phyloP scores from a whole-genome alignment of 768 basidiomycete species.

The Boletus barrowsii region DNA sequence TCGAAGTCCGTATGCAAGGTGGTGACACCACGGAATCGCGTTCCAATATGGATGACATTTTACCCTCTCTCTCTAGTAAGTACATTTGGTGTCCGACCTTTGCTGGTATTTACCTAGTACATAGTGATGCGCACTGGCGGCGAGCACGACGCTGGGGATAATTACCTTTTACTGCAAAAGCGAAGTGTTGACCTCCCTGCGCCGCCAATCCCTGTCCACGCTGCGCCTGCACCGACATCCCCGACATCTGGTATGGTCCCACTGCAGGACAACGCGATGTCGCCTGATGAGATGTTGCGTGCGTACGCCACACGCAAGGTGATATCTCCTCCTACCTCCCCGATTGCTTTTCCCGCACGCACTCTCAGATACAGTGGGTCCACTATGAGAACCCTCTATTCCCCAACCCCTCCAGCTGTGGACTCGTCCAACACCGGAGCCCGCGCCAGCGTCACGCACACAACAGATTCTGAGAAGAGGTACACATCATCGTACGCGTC shows the following conservation, averaged over 20 bases:
- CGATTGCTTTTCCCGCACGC: constrained; percentile 31
- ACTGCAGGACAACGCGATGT: constrained; percentile 42
- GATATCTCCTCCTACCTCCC: constrained; percentile 31
- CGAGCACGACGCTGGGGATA: constrained; percentile 29
- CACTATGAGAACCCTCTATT: constrained; percentile 30
- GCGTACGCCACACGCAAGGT: constrained; percentile 58
- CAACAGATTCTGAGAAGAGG: constrained; percentile 19
- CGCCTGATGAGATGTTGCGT: constrained; percentile 74
- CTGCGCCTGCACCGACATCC: constrained; percentile 31
- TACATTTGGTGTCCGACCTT: constrained; percentile 1
- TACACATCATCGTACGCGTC: constrained; percentile 25
- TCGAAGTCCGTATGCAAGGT: constrained; percentile 48
- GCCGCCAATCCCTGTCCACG: constrained; percentile 33
- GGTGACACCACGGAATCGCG: constrained; percentile 30
- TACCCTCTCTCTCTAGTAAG: constrained; percentile 69
- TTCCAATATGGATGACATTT: constrained; percentile 52
- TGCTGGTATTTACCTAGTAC: constrained; percentile 6
- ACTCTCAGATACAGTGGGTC: constrained; percentile 22
- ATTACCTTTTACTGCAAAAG: constrained; percentile 44
- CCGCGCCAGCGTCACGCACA: constrained; percentile 9
- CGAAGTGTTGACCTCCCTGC: constrained; percentile 26
- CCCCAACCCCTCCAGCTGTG: constrained; percentile 14
- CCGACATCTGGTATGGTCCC: constrained; percentile 39
- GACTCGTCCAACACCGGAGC: constrained; percentile 3
- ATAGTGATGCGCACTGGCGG: constrained; percentile 73